Base-by-base conservation (phyloP, 2,329 filamentous ascomycete genomes). In the Fusarium vanettenii region DNA sequence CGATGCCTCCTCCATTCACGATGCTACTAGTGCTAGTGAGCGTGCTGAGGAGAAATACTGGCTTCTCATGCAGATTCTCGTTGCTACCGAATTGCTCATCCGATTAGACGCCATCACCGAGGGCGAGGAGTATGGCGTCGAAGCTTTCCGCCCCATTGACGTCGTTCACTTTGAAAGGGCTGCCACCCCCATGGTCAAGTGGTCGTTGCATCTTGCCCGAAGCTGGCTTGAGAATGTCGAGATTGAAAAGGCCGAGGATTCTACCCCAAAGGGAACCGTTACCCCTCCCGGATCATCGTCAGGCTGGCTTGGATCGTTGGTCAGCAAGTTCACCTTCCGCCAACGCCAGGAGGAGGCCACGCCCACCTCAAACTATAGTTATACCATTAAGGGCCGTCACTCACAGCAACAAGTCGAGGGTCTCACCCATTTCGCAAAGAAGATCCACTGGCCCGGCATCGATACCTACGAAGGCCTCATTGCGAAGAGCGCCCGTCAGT, bases 161-260 rank as follows among this genome's bases (percentile, higher is more conserved):
- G 85, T 92, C 4, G 86, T 89, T 56, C 86, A 86, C 52, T 92
- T 93, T 68, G 90, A 92, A 76, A 88, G 89, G 74, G 88, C 89
- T 48, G 90, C 90, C 29, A 92, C 88, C 27, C 80, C 84, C 14
- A 88, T 89, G n/a, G 90, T 93, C 22, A 91, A 89, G 76, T 93
- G 91, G 91, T 92, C 91, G 5, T 82, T 93, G 43, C 84, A 92
- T 45, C 84, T 93, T 35, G 91, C 91, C 18, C 86, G 90, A 29
- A 86, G 87, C 50, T 93, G 91, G 91, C 85, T 93, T n/a, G 89
- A 92, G 71, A 93, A 93, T 69, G 91, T 93, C 33, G 86, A 87
- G 10, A 84, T 93, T 27, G 85, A 87, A 61, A 88, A 86, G 72
- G 81, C 84, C 29, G 82, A 85, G 59, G 75, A 79, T 18, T 50